Evolutionary conservation across 1,284 basidiomycete species (phyloP).

Genomic region (Fomitopsis schrenkii): DNA sequence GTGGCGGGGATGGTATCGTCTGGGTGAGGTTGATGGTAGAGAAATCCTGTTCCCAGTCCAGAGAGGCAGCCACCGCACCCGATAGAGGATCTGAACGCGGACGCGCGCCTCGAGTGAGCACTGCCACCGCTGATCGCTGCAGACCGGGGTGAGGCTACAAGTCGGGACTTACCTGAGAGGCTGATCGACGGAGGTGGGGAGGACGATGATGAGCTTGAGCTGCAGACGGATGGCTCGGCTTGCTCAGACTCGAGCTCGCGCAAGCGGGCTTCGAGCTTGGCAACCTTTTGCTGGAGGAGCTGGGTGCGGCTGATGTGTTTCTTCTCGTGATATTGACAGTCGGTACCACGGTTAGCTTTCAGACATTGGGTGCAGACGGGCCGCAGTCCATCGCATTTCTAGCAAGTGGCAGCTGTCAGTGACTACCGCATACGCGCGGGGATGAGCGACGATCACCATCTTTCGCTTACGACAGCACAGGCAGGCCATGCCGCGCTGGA

Average conservation of each 20-base stretch:
- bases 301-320: conserved; percentile 59
- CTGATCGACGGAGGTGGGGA: background rate
- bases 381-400: conserved; percentile 59
- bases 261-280: conserved; percentile 47
- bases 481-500: conserved; percentile 57
- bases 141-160: background rate
- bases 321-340: conserved; percentile 60
- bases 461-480: conserved; percentile 59
- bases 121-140: background rate
- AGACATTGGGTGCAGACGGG: conserved; percentile 55
- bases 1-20: background rate
- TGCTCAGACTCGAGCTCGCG: conserved; percentile 45
- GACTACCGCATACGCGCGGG: conserved; percentile 2
- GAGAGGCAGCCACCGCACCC: background rate
- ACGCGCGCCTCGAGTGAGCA: background rate
- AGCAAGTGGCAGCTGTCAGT: conserved; percentile 10
- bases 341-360: conserved; percentile 46
- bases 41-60: background rate
- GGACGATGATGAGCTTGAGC: conserved; percentile 10
- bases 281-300: conserved; percentile 53
- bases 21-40: background rate
- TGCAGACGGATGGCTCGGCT: conserved; percentile 12
- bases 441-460: conserved; percentile 37
- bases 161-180: background rate
- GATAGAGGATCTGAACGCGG: background rate